Evolutionary conservation across 345 rosid genomes (phyloP).

Genomic region (Hibiscus tridactylites): DNA sequence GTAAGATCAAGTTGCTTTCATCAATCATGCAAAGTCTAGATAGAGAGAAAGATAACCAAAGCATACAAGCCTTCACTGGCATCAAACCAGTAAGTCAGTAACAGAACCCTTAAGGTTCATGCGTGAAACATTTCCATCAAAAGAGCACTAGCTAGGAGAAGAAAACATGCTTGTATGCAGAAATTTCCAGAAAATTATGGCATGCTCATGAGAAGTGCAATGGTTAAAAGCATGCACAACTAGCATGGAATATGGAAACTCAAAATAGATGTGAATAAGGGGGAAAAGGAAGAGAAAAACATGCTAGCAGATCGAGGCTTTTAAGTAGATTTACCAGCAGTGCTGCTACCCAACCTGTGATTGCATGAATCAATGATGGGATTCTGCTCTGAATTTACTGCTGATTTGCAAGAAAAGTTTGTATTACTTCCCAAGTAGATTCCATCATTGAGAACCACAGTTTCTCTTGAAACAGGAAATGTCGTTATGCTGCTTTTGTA

Average conservation of each 20-base stretch:
- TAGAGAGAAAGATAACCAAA: not conserved
- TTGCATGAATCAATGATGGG: constrained; percentile 11
- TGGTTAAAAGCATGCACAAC: not conserved
- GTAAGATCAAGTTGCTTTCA: not conserved
- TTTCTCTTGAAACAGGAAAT: constrained; percentile 15
- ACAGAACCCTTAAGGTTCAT: not conserved
- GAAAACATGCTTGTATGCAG: not conserved
- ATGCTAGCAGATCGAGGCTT: not conserved
- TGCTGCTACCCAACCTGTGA: constrained; percentile 18
- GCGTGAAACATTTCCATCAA: not conserved
- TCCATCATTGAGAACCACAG: constrained; percentile 13
- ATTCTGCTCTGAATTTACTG: constrained; percentile 17
- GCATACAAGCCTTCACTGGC: not conserved
- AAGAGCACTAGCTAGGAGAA: not conserved
- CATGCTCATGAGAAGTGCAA: not conserved
- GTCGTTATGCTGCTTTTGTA: constrained; percentile 3
- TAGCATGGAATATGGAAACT: not conserved
- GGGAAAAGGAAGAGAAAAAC: not conserved
- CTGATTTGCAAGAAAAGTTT: constrained; percentile 17
- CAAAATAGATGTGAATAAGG: not conserved
- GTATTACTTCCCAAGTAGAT: constrained; percentile 14
- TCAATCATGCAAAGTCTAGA: not conserved
- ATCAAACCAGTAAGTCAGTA: not conserved
- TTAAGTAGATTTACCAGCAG: constrained; percentile 36
- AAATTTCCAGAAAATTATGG: not conserved